Evolutionary conservation across 805 yeast genomes (phyloP).

Genomic region (baker's yeast (Saccharomyces cerevisiae)): DNA sequence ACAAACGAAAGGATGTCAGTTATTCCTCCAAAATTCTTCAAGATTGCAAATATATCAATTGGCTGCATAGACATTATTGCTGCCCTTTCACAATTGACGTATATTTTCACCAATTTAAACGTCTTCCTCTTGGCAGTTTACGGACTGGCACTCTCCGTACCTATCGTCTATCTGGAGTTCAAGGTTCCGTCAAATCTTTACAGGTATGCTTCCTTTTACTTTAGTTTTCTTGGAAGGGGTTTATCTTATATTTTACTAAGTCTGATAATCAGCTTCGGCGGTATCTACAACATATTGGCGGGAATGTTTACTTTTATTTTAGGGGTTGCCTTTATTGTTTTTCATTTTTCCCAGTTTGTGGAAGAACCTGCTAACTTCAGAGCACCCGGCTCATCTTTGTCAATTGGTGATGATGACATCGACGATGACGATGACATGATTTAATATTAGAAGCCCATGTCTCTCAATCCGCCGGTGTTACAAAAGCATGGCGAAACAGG

Average conservation of each 20-base stretch:
- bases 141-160: slow-evolving; percentile 45
- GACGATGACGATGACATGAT: slow-evolving; percentile 6
- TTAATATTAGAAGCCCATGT: not conserved
- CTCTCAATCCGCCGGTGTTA: not conserved
- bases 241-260: slow-evolving; percentile 31
- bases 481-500: not conserved
- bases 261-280: slow-evolving; percentile 49
- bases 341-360: slow-evolving; percentile 67
- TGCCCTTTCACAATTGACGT: slow-evolving; percentile 16
- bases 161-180: slow-evolving; percentile 39
- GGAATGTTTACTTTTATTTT: slow-evolving; percentile 49
- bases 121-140: slow-evolving; percentile 53
- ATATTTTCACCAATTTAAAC: slow-evolving; percentile 17
- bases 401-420: slow-evolving; percentile 33
- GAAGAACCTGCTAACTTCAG: slow-evolving; percentile 81
- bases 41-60: slow-evolving; percentile 43
- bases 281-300: slow-evolving; percentile 48
- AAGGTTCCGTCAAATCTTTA: slow-evolving; percentile 50
- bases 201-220: slow-evolving; percentile 58
- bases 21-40: slow-evolving; percentile 22
- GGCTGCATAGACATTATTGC: slow-evolving; percentile 43
- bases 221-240: slow-evolving; percentile 55
- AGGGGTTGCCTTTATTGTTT: slow-evolving; percentile 50
- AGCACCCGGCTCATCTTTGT: slow-evolving; percentile 36
- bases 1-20: slow-evolving; percentile 15